phyloP scores from a whole-genome alignment of 805 yeast species.

The Danielozyma ontarioensis region DNA sequence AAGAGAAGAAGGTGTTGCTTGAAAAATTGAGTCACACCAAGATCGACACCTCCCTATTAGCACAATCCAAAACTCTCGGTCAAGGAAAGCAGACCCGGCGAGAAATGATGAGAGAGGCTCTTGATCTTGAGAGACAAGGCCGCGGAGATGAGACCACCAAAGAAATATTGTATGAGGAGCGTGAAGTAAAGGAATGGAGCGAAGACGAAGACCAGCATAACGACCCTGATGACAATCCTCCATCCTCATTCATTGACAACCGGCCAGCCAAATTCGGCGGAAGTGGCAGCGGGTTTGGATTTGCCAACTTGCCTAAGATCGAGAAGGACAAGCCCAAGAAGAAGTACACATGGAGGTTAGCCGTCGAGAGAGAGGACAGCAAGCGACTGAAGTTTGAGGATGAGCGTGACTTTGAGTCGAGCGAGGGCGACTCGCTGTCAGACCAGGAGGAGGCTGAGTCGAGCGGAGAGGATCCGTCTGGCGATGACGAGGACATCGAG shows the following conservation, averaged over 20 bases:
- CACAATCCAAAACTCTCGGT: conserved; percentile 76
- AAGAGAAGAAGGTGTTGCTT: conserved; percentile 75
- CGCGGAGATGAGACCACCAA: conserved; percentile 57
- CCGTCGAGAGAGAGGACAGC: conserved; percentile 34
- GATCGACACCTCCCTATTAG: conserved; percentile 65
- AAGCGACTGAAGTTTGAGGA: conserved; percentile 46
- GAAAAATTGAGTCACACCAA: conserved; percentile 64
- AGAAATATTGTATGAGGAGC: conserved; percentile 65
- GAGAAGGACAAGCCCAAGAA: conserved; percentile 34
- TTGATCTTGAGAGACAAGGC: conserved; percentile 68
- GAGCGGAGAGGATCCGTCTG: conserved; percentile 3
- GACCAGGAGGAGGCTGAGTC: conserved; percentile 14
- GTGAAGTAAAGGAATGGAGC: conserved; percentile 57
- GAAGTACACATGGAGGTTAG: conserved; percentile 67
- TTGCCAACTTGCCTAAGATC: conserved; percentile 49
- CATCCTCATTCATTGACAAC: conserved; percentile 58
- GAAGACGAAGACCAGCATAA: conserved; percentile 8
- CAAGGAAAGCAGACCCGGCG: conserved; percentile 62
- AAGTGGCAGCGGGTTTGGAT: conserved; percentile 66
- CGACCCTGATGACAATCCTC: conserved; percentile 10
- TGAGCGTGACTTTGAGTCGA: conserved; percentile 52
- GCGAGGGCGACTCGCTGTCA: conserved; percentile 19
- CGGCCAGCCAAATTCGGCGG: conserved; percentile 62
- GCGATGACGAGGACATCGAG: conserved; percentile 2
- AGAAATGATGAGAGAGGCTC: conserved; percentile 71